phyloP scores from a whole-genome alignment of 1,284 basidiomycete species.

The Sporisorium sorghi region DNA sequence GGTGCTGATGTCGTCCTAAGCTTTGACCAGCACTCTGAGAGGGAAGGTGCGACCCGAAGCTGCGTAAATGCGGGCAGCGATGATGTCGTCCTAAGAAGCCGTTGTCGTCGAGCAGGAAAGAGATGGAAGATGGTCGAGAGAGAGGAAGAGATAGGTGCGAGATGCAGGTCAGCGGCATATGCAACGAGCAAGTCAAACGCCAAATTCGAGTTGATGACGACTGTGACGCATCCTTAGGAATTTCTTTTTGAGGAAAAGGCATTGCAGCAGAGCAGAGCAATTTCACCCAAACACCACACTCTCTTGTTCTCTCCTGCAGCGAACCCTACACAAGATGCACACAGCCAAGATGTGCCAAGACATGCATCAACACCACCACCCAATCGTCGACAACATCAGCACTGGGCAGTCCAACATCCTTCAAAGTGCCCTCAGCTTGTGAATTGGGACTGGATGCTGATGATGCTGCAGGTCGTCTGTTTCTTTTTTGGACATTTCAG shows the following conservation, averaged over 20 bases:
- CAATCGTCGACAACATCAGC: no score
- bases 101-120: no score
- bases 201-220: conserved; percentile 15
- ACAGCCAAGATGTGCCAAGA: conserved; percentile 11
- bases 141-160: neutral
- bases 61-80: no score
- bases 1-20: neutral
- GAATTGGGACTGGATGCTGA: no score
- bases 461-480: no score
- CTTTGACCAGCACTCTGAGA: no score
- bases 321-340: neutral
- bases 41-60: neutral
- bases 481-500: no score
- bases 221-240: conserved; percentile 6
- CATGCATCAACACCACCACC: neutral
- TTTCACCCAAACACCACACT: conserved; percentile 5
- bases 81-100: no score
- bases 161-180: neutral
- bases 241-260: neutral
- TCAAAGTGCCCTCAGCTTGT: no score
- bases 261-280: neutral
- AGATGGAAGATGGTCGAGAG: neutral
- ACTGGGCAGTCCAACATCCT: no score
- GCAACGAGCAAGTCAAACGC: conserved; percentile 1
- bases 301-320: neutral